phyloP scores from a whole-genome alignment of 2,329 filamentous ascomycete genomes.

The Botrytis pseudocinerea region DNA sequence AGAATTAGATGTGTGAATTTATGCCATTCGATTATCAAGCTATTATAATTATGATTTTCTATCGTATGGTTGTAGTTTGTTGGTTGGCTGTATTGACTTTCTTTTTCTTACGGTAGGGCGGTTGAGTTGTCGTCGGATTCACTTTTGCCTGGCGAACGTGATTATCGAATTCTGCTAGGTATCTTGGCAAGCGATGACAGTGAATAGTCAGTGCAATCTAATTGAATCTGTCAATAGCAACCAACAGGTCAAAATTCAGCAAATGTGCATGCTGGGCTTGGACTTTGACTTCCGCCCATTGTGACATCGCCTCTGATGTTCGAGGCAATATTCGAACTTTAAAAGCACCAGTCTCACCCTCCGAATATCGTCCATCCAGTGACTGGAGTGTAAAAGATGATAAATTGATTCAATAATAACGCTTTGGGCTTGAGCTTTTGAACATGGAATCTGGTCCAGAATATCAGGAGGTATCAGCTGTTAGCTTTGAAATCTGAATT shows the following conservation, averaged over 20 bases:
- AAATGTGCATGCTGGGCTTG: not conserved
- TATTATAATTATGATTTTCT: not conserved
- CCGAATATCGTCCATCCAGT: not conserved
- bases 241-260: not conserved
- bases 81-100: not conserved
- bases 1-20: not conserved
- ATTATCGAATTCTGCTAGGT: not conserved
- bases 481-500: not conserved
- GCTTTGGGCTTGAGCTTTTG: not conserved
- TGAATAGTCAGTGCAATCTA: not conserved
- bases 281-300: not conserved
- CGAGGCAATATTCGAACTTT: not conserved
- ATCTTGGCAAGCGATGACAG: not conserved
- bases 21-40: not conserved
- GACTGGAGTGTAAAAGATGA: no score
- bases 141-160: not conserved
- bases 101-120: not conserved
- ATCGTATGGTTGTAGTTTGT: not conserved
- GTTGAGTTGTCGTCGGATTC: slow-evolving; percentile 1
- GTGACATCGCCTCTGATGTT: not conserved
- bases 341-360: not conserved
- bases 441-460: not conserved
- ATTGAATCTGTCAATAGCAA: not conserved
- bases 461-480: not conserved
- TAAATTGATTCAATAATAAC: not conserved